Evolutionary conservation across 495 filamentous ascomycete genomes (phyloP), one percentile per base, ranked within the genome.

Genomic region (Tuber microsphaerosporum): DNA sequence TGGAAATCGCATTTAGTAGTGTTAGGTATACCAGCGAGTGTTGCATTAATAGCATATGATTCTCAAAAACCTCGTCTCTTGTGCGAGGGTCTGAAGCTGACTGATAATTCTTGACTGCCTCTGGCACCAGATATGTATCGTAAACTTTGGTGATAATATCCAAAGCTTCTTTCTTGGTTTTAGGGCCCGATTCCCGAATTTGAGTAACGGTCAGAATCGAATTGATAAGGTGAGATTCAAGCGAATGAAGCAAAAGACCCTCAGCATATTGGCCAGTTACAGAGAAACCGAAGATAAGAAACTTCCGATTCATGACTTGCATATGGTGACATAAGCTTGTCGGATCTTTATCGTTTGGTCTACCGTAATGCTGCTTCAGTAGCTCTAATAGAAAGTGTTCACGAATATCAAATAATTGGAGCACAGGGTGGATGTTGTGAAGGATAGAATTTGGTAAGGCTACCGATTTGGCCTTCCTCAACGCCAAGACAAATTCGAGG

Each of bases 1-100:
- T 71, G 12, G 76, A 76, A 51, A 79, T 79, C 37, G 76, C 74
- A 68, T 79, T 73, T 1, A 79, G 76, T 10, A 79, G 45, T 31
- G 77, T 45, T 34, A 79, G 71, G 45, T 79, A 79, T 22, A 79
- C 73, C 42, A 79, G 61, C 0, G 76, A 79, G 31, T 79, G 77
- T 19, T 79, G 77, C 77, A 79, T 79, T 65, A 79, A 68, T 9
- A 79, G 65, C 77, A 79, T 79, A n/a, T 79, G 77, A 48, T 79
- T 79, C 70, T 79, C 77, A 37, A 79, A 79, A 37, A 79, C 73
- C 42, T 79, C 77, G 22, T 79, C 77, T 16, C 77, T 69, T 26
- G 74, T 73, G n/a, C 56, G 37, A 6, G 42, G 46, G 10, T 79
- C 77, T 1, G 76, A 41, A 46, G 45, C 69, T 12, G 76, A 79